Evolutionary conservation across 2,329 filamentous ascomycete genomes (phyloP).

Genomic region (Colletotrichum camelliae): DNA sequence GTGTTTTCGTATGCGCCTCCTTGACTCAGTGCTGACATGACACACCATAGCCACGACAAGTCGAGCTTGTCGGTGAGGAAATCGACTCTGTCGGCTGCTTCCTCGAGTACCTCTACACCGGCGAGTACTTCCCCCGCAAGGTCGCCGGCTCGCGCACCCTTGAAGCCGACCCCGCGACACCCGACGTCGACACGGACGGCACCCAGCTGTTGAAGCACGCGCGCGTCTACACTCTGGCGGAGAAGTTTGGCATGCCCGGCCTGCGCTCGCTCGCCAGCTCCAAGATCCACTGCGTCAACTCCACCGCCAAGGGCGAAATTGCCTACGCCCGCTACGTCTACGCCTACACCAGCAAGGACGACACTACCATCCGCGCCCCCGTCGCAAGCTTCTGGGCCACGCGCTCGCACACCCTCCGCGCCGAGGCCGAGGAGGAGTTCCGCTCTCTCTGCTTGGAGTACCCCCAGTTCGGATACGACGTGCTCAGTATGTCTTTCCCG

Average conservation of each 20-base stretch:
- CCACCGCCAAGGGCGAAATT: constrained; percentile 88
- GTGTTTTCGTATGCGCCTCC: constrained; percentile 30
- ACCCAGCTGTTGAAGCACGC: constrained; percentile 87
- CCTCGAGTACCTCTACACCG: constrained; percentile 83
- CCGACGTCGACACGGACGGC: constrained; percentile 76
- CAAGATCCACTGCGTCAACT: constrained; percentile 92
- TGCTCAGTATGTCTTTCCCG: constrained; percentile 66
- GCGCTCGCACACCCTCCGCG: constrained; percentile 77
- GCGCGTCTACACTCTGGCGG: constrained; percentile 85
- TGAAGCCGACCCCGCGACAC: constrained; percentile 70
- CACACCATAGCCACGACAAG: constrained; percentile 59
- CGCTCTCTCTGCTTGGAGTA: constrained; percentile 84
- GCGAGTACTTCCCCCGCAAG: constrained; percentile 83
- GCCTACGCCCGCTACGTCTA: constrained; percentile 92
- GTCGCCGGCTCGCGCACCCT: constrained; percentile 68
- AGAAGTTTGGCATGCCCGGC: constrained; percentile 71
- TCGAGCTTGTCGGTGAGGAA: constrained; percentile 72
- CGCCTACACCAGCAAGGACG: constrained; percentile 72
- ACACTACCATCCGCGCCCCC: constrained; percentile 77
- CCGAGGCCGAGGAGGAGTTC: constrained; percentile 89
- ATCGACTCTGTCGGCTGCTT: constrained; percentile 79
- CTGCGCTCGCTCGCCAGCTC: constrained; percentile 80
- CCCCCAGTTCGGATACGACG: constrained; percentile 92
- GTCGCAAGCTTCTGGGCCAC: constrained; percentile 92
- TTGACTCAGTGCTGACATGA: not conserved